These are phyloP conservation scores for Lithospermum erythrorhizon DNA, from an alignment of 257 asterid genomes.

Conservation along the genomic window DNA sequence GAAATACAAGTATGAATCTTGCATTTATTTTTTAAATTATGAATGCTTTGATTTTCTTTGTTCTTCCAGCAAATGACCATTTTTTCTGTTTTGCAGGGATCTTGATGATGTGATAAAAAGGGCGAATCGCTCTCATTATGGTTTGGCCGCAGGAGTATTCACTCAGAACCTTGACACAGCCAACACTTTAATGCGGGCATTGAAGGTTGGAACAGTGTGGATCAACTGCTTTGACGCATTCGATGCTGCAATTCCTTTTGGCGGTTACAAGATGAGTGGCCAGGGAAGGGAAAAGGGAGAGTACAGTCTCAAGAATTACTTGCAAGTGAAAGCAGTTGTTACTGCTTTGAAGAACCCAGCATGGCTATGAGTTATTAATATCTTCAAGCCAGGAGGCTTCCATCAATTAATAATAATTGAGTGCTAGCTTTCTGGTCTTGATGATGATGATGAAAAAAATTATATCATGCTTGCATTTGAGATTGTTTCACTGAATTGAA, in stretches of 20 bases:
- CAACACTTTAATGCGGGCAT: conserved; percentile 66
- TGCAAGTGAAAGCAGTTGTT: conserved; percentile 93
- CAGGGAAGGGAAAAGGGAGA: conserved; percentile 89
- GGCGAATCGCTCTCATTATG: conserved; percentile 53
- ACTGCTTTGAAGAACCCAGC: conserved; percentile 75
- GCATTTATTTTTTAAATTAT: background rate
- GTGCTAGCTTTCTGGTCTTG: conserved; percentile 3
- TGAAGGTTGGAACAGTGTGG: conserved; percentile 82
- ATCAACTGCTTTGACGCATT: conserved; percentile 71
- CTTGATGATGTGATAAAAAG: conserved; percentile 59
- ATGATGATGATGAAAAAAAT: conserved; percentile 15
- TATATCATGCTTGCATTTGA: no score
- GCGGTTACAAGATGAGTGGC: conserved; percentile 97
- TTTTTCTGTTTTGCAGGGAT: conserved; percentile 32
- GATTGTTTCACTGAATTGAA: no score
- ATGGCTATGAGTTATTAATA: conserved; percentile 44
- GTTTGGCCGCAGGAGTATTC: conserved; percentile 90
- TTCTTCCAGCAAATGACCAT: background rate
- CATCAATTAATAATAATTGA: conserved; percentile 8
- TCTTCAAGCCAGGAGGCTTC: no score
- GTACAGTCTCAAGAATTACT: conserved; percentile 78
- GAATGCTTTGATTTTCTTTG: background rate
- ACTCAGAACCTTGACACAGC: conserved; percentile 81
- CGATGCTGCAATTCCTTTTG: conserved; percentile 90
- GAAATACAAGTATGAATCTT: conserved; percentile 48